Percentiles rank a stretch among this genome's conserved stretches.
These are phyloP conservation scores for Emergomyces orientalis DNA, from an alignment of 2,329 filamentous ascomycete species.

Conservation along the genomic window DNA sequence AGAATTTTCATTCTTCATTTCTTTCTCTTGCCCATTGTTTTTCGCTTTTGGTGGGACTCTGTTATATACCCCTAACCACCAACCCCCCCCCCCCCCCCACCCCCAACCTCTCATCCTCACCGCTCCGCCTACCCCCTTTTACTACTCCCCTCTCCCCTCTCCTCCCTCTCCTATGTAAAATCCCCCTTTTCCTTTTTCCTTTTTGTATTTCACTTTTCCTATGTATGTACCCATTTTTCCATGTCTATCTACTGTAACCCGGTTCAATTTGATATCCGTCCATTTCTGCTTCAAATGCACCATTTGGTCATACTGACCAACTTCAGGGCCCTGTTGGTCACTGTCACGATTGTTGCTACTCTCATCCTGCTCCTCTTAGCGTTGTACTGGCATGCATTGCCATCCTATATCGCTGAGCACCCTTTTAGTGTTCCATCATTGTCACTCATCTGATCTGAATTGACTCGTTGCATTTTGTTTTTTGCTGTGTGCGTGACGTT, in stretches of 20 bases:
- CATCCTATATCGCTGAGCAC: conserved; percentile 6
- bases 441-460: background rate
- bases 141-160: background rate
- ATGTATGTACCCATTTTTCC: background rate
- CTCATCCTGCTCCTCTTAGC: conserved; percentile 20
- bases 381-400: conserved; percentile 22
- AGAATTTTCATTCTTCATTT: conserved; percentile 10
- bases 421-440: background rate
- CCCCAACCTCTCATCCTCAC: conserved; percentile 7
- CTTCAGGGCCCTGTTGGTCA: conserved; percentile 27
- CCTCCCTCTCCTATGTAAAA: background rate
- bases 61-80: conserved; percentile 7
- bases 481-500: background rate
- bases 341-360: conserved; percentile 20
- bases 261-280: conserved; percentile 7
- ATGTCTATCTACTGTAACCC: conserved; percentile 6
- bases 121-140: background rate
- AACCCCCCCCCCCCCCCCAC: background rate
- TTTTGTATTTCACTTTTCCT: background rate
- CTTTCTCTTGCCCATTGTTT: conserved; percentile 5
- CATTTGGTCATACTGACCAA: conserved; percentile 22
- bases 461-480: background rate
- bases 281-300: conserved; percentile 1
- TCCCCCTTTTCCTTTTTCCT: background rate
- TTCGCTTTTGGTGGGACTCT: background rate